Evolutionary conservation across 2,329 filamentous ascomycete species (phyloP), one percentile per base, ranked within the genome.

Genomic region (Septoria linicola): DNA sequence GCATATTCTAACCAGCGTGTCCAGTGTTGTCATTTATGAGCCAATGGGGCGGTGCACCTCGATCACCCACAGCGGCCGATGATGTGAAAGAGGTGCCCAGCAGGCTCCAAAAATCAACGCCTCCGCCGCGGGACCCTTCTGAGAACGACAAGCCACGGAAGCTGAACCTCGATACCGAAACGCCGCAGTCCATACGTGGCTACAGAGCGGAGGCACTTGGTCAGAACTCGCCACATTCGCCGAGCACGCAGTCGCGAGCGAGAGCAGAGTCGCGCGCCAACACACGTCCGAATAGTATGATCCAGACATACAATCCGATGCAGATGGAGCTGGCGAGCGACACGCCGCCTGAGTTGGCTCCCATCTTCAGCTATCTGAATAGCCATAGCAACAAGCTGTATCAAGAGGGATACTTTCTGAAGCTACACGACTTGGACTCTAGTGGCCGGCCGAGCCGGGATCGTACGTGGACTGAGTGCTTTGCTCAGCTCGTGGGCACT

Each of bases 351-450:
- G 93, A 99, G 77, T 79, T 99, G 57, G 87, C 90, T 73, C 92
- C 91, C 58, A 91, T 97, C 64, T 97, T 97, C 72, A 88, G 83
- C 54, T 93, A 89, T 67, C 80, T 99, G 59, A 97, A 96, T 73
- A 93, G 87, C 72, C 93, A 99, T 70, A 86, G 84, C 51, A 96
- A 96, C 72, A 97, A 97, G 73, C 76, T 97, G 49, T 99, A 97
- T 69, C 91, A 96, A 63, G 93, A 99, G 73, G 93, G 93, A 31
- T 99, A 97, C 67, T 97, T 99, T 61, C 74, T 99, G 62, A 99
- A 97, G 73, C 76, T 99, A 41, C 92, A 96, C 70, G 93, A 99
- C 70, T 84, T 96, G 62, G 95, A 97, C 66, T 85, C 84, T 49
- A 90, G 92, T 71, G 93, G 93, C 43, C 85, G 87, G 57, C 88